Evolutionary conservation across 305 asterid species (phyloP).

Genomic region (Fraxinus sp.): DNA sequence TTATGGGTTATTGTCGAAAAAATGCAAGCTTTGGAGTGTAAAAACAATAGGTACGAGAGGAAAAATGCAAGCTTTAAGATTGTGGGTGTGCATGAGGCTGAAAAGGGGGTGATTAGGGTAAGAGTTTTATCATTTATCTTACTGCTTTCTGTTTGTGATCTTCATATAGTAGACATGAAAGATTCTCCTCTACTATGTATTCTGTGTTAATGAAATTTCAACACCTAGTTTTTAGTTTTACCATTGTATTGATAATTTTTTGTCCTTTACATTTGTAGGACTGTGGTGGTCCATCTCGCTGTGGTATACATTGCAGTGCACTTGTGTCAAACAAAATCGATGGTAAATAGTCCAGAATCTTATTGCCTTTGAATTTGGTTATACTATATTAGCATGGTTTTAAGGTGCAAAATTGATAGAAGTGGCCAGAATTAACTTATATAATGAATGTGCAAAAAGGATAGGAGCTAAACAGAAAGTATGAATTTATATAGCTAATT

Average conservation of each 20-base stretch:
- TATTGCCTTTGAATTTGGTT: slow-evolving; percentile 12
- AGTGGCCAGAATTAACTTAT: background rate
- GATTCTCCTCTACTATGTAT: background rate
- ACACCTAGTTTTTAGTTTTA: background rate
- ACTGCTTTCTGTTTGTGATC: background rate
- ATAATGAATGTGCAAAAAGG: background rate
- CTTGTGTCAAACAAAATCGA: slow-evolving; percentile 59
- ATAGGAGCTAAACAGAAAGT: background rate
- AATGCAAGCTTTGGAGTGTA: too few relatives aligned
- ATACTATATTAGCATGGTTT: background rate
- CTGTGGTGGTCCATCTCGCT: slow-evolving; percentile 78
- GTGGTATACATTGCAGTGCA: slow-evolving; percentile 96
- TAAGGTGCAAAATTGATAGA: slow-evolving; percentile 1
- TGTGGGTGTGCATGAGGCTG: too few relatives aligned
- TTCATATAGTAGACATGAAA: background rate
- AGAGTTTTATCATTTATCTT: background rate
- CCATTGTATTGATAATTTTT: slow-evolving; percentile 1
- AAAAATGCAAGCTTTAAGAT: too few relatives aligned
- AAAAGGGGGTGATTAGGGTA: background rate
- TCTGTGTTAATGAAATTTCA: background rate
- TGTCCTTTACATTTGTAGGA: slow-evolving; percentile 47
- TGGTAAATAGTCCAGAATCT: slow-evolving; percentile 44
- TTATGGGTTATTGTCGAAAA: slow-evolving; percentile 25
- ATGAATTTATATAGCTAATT: background rate
- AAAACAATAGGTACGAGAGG: too few relatives aligned